Conservation (phyloP, 306 rosid species). For the Alnus rubra region DNA sequence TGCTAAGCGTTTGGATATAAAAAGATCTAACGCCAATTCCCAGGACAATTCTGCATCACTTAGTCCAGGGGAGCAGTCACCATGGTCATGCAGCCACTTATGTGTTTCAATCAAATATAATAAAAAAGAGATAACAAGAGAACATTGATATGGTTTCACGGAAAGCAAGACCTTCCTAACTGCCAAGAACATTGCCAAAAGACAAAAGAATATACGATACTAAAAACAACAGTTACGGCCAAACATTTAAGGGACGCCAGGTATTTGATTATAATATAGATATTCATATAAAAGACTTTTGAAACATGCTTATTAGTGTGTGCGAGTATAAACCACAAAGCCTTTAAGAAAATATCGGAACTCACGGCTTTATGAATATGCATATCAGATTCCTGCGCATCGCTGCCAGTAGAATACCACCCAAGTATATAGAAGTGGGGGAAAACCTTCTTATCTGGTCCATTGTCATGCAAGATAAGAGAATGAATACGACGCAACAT, state of each 20-base stretch:
- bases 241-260: neutral
- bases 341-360: neutral
- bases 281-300: no score
- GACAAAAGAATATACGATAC: neutral
- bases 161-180: neutral
- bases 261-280: neutral
- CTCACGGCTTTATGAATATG: constrained; percentile 89
- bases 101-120: no score
- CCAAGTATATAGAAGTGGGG: constrained; percentile 90
- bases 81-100: neutral
- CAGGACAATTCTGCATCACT: neutral
- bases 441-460: constrained; percentile 92
- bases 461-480: neutral
- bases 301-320: neutral
- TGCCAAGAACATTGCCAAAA: neutral
- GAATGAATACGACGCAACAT: neutral
- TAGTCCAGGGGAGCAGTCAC: neutral
- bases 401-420: constrained; percentile 96
- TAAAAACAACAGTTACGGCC: neutral
- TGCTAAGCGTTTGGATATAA: neutral
- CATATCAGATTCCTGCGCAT: constrained; percentile 88
- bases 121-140: no score
- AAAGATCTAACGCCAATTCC: neutral
- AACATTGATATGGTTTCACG: neutral
- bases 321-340: constrained; percentile 3